Evolutionary conservation across 1,284 basidiomycete species (phyloP).

Genomic region (Papiliotrema nemorosa): DNA sequence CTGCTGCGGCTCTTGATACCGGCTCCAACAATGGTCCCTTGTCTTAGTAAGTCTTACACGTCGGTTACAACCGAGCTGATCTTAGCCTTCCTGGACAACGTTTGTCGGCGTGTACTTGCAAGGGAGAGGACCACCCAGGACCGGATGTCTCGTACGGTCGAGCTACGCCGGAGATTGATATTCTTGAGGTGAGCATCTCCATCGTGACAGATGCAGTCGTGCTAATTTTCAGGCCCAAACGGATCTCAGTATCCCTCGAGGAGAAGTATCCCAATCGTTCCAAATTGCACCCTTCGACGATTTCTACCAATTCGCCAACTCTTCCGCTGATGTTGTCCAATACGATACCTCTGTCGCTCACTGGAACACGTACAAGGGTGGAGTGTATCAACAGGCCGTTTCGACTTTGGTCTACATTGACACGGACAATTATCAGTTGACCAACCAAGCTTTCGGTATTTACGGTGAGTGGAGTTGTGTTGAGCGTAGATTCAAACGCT

Average conservation of each 20-base stretch:
- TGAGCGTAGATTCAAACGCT: conserved; percentile 49
- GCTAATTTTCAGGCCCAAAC: conserved; percentile 22
- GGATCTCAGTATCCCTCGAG: conserved; percentile 18
- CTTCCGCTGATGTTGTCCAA: conserved; percentile 43
- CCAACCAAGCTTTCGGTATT: conserved; percentile 23
- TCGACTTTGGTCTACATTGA: conserved; percentile 61
- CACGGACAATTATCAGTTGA: conserved; percentile 47
- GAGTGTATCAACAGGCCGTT: conserved; percentile 74
- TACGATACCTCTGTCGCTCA: conserved; percentile 54
- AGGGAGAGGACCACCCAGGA: conserved; percentile 52
- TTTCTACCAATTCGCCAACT: conserved; percentile 60
- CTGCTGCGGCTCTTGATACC: conserved; percentile 24
- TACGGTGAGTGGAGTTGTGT: conserved; percentile 55
- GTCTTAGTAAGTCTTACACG: conserved; percentile 19
- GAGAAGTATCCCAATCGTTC: conserved; percentile 59
- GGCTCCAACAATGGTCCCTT: conserved; percentile 19
- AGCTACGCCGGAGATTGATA: conserved; percentile 56
- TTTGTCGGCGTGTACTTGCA: conserved; percentile 58
- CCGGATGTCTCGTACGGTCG: conserved; percentile 47
- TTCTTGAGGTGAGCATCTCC: conserved; percentile 49
- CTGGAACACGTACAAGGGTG: conserved; percentile 72
- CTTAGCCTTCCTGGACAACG: conserved; percentile 55
- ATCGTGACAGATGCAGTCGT: not conserved
- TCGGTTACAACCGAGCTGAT: too few relatives aligned
- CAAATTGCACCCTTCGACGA: conserved; percentile 59